A percentile compares a stretch with the other conserved stretches of the same genome.
phyloP scores from a whole-genome alignment of 2,329 filamentous ascomycete species.

The Macrophomina tecta region DNA sequence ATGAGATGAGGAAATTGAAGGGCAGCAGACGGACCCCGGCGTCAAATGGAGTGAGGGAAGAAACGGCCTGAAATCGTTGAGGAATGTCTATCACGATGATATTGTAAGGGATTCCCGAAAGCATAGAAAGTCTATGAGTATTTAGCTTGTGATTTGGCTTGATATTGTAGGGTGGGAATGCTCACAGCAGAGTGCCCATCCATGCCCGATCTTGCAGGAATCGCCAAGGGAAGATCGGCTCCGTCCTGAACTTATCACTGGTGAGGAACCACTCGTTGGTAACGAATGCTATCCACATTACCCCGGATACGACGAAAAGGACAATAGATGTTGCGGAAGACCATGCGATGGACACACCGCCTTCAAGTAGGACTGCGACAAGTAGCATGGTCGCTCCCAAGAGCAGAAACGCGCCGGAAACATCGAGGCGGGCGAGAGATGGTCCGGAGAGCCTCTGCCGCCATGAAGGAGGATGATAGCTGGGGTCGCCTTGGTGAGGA shows the following conservation, averaged over 20 bases:
- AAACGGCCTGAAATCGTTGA: conserved; percentile 28
- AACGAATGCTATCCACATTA: conserved; percentile 23
- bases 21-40: conserved; percentile 26
- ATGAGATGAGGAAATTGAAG: conserved; percentile 27
- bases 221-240: conserved; percentile 27
- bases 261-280: conserved; percentile 15
- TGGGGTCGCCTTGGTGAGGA: conserved; percentile 13
- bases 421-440: conserved; percentile 18
- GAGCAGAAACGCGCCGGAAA: conserved; percentile 18
- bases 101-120: conserved; percentile 26
- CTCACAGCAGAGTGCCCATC: conserved; percentile 29
- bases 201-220: conserved; percentile 14
- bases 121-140: conserved; percentile 25
- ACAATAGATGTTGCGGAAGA: conserved; percentile 6
- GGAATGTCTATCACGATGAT: conserved; percentile 30
- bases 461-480: neutral
- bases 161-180: neutral
- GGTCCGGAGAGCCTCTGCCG: neutral
- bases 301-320: conserved; percentile 23
- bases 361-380: conserved; percentile 24
- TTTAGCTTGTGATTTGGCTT: neutral
- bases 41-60: neutral
- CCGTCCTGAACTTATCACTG: neutral
- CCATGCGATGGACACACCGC: conserved; percentile 31
- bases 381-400: conserved; percentile 27